phyloP scores from a whole-genome alignment of 495 filamentous ascomycete genomes.

The Melanomma pulvis-pyrius region DNA sequence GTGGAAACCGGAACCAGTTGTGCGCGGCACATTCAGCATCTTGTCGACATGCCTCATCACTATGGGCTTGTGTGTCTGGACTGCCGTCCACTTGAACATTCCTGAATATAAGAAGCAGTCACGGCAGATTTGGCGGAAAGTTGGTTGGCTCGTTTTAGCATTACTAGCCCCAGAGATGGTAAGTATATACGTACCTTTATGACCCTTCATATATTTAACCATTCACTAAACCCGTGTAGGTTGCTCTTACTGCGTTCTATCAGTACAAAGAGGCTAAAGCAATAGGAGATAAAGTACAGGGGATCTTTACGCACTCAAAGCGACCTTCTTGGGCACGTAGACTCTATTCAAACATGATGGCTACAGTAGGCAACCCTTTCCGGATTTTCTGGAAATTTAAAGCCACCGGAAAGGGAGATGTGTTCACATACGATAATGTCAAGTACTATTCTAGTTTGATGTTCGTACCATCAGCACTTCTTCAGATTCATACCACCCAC shows the following conservation, averaged over 20 bases:
- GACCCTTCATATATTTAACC: not conserved
- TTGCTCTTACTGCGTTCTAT: not conserved
- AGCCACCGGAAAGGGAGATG: too few relatives aligned
- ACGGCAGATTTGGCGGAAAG: not conserved
- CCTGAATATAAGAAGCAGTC: not conserved
- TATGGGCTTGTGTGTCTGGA: not conserved
- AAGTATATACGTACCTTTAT: not conserved
- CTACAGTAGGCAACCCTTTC: too few relatives aligned
- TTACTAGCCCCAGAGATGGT: constrained; percentile 6
- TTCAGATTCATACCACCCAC: too few relatives aligned
- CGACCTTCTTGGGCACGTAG: not conserved
- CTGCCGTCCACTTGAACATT: constrained; percentile 3
- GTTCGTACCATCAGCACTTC: too few relatives aligned
- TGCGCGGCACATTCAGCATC: constrained; percentile 2
- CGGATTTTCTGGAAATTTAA: too few relatives aligned
- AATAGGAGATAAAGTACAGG: not conserved
- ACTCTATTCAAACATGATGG: too few relatives aligned
- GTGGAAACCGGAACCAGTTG: not conserved
- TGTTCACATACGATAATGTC: too few relatives aligned
- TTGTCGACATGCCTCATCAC: constrained; percentile 7
- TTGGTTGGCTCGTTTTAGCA: not conserved
- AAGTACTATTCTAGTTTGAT: too few relatives aligned
- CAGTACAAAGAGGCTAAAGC: not conserved
- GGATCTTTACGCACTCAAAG: not conserved
- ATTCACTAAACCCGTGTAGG: too few relatives aligned